Evolutionary conservation across 2,329 filamentous ascomycete genomes (phyloP).

Genomic region (Herpotrichia juniperi): DNA sequence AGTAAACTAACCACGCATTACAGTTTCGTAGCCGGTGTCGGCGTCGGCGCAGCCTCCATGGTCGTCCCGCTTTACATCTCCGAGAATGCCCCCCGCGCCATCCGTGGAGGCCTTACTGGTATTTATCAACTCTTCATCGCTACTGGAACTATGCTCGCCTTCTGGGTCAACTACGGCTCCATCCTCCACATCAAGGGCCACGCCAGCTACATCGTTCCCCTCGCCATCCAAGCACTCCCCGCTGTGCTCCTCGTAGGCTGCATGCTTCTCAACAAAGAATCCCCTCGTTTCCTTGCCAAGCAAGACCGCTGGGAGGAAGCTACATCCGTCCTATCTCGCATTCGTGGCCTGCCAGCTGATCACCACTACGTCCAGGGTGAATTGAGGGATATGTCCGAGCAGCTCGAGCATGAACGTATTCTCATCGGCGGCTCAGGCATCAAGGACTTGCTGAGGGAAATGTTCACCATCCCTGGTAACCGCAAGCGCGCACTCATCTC

Average conservation of each 20-base stretch:
- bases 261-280: constrained; percentile 69
- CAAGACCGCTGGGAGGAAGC: constrained; percentile 72
- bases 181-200: constrained; percentile 54
- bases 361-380: constrained; percentile 47
- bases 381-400: constrained; percentile 44
- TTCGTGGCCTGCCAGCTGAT: constrained; percentile 58
- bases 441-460: constrained; percentile 47
- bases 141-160: constrained; percentile 58
- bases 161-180: constrained; percentile 62
- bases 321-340: constrained; percentile 58
- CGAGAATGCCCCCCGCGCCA: constrained; percentile 64
- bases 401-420: constrained; percentile 60
- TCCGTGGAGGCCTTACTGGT: constrained; percentile 65
- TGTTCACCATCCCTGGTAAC: constrained; percentile 56
- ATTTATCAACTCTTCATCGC: constrained; percentile 66
- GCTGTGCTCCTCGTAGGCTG: constrained; percentile 65
- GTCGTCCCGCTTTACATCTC: constrained; percentile 66
- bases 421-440: constrained; percentile 59
- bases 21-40: constrained; percentile 61
- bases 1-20: neutral
- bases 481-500: constrained; percentile 69
- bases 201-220: constrained; percentile 65
- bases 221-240: constrained; percentile 69
- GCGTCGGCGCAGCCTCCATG: constrained; percentile 60
- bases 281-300: constrained; percentile 71